Evolutionary conservation across 2,329 filamentous ascomycete species (phyloP).

Genomic region (Trichophyton schoenleinii): DNA sequence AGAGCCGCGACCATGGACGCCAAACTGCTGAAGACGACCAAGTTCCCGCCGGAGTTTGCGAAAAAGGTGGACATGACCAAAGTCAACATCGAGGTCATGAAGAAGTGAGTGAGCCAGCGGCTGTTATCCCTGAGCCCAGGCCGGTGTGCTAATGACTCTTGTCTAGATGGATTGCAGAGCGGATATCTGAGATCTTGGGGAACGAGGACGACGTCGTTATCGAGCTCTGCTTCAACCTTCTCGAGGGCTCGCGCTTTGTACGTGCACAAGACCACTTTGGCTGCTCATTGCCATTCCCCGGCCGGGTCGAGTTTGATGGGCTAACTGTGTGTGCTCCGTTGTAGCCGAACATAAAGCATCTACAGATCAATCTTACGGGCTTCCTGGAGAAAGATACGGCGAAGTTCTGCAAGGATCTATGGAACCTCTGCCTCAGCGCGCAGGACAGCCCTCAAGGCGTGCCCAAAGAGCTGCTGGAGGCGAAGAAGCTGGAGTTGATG

Average conservation of each 20-base stretch:
- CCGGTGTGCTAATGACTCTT: neutral
- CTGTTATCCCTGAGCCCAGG: neutral
- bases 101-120: conserved; percentile 53
- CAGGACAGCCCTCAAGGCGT: conserved; percentile 82
- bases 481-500: conserved; percentile 88
- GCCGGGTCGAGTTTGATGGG: conserved; percentile 5
- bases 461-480: conserved; percentile 84
- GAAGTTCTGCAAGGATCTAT: conserved; percentile 82
- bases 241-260: conserved; percentile 67
- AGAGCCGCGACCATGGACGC: conserved; percentile 52
- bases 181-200: conserved; percentile 76
- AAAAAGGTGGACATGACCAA: conserved; percentile 96
- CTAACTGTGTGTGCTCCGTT: conserved; percentile 15
- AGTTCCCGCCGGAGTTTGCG: conserved; percentile 86
- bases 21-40: conserved; percentile 79
- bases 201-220: conserved; percentile 93
- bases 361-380: conserved; percentile 88
- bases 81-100: conserved; percentile 95
- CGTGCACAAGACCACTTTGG: conserved; percentile 24
- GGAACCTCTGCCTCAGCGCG: conserved; percentile 81
- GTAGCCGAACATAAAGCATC: conserved; percentile 86
- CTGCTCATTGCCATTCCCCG: conserved; percentile 2
- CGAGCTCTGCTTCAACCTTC: conserved; percentile 59
- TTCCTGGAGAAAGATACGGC: conserved; percentile 90
- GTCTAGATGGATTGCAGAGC: conserved; percentile 78